Evolutionary conservation across 495 filamentous ascomycete species (phyloP), one percentile per base, ranked within the genome.

Genomic region (Podospora australis): DNA sequence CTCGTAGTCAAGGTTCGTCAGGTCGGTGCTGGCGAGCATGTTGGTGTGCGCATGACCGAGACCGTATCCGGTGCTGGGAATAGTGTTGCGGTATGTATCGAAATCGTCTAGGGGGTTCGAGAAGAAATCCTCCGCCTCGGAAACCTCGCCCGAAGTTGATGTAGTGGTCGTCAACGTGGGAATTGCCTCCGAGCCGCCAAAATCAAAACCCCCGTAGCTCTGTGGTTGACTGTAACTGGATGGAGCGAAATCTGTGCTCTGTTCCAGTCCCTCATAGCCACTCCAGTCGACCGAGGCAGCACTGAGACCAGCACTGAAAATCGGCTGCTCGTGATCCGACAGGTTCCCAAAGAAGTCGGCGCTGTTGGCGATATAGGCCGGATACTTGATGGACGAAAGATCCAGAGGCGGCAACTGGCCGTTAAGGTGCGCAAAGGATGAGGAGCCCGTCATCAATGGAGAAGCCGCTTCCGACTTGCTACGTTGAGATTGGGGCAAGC

Each of bases 141-240:
- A 88, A 23, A 84, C 78, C 50, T 88, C 84, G 24, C 84, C 85
- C 2, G 84, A 88, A 7, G 82, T 88, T 3, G 84, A 87, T 2
- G 83, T 83, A 6, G 78, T 64, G 24, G 60, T 65, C 11, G 70
- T 72, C 47, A 81, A 68, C 5, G 74, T 78, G 38, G 72, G 68
- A 39, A 78, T 70, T 39, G 74, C 73, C 47, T 74, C 74, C 2
- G 67, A 67, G 19, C 71, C 66, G 49, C 71, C 71, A 51, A 77
- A 84, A 50, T 87, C 82, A 48, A 83, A 84, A 44, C 79, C 80
- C 35, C 78, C 73, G 59, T 82, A 87, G 38, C 82, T 83, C 21
- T 81, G 82, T 21, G 82, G 68, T 56, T 86, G 84, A 55, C 81
- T 86, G 60, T 80, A 87, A 42, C 75, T 80, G 9, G 75, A 78